phyloP scores from a whole-genome alignment of 805 yeast species.

The Ogataea corticis region DNA sequence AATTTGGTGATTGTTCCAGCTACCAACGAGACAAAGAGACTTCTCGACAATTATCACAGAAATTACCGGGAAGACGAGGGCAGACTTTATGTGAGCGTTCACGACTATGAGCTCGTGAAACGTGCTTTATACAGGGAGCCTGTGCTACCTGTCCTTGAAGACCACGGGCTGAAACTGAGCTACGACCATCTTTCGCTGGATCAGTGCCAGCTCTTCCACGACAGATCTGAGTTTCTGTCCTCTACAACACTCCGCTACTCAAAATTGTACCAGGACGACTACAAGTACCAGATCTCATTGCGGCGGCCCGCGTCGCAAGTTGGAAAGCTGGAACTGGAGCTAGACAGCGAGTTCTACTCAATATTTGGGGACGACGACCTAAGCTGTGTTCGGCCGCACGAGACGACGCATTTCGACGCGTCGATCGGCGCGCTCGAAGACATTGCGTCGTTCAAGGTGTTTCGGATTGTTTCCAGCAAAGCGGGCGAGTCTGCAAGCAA shows the following conservation, averaged over 20 bases:
- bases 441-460: conserved; percentile 9
- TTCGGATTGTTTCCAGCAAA: conserved; percentile 8
- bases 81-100: conserved; percentile 9
- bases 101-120: conserved; percentile 12
- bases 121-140: conserved; percentile 4
- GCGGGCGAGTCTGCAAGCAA: not conserved
- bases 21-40: not conserved
- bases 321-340: conserved; percentile 31
- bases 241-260: conserved; percentile 42
- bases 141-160: not conserved
- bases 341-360: conserved; percentile 34
- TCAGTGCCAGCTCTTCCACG: conserved; percentile 11
- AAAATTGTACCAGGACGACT: conserved; percentile 47
- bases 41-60: conserved; percentile 6
- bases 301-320: conserved; percentile 41
- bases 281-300: conserved; percentile 40
- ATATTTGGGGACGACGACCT: conserved; percentile 24
- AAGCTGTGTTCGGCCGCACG: conserved; percentile 7
- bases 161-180: conserved; percentile 6
- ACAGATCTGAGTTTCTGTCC: conserved; percentile 19
- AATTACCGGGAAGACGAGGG: not conserved
- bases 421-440: conserved; percentile 17
- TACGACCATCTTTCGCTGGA: conserved; percentile 24
- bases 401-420: conserved; percentile 15
- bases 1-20: too few species aligned